These are phyloP conservation scores for Glycine tomentella DNA, from an alignment of 306 rosid species.

Conservation along the genomic window DNA sequence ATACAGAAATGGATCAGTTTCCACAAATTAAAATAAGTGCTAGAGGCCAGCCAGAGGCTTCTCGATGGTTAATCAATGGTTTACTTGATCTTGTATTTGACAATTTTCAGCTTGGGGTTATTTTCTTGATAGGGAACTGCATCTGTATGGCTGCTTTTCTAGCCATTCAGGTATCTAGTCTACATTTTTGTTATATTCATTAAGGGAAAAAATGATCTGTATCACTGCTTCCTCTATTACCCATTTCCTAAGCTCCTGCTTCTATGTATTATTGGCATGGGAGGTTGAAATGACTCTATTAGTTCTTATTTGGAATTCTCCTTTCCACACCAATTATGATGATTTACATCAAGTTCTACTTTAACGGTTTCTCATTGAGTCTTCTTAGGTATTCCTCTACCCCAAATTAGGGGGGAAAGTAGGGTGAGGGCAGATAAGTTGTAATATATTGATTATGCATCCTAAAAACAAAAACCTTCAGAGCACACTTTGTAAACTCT, in stretches of 20 bases:
- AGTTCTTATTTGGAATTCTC: not conserved
- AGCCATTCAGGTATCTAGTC: slow-evolving; percentile 74
- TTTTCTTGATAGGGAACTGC: slow-evolving; percentile 92
- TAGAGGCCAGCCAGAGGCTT: too few species aligned
- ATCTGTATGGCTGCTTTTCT: slow-evolving; percentile 94
- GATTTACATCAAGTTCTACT: not conserved
- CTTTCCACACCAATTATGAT: not conserved
- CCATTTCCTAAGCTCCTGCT: slow-evolving; percentile 3
- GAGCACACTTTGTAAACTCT: too few species aligned
- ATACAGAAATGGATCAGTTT: not conserved
- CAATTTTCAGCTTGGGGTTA: slow-evolving; percentile 80
- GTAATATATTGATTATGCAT: too few species aligned
- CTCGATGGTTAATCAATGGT: slow-evolving; percentile 7
- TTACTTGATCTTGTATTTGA: slow-evolving; percentile 67
- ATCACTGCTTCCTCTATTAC: not conserved
- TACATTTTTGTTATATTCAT: too few species aligned
- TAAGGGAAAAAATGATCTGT: not conserved
- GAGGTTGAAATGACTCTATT: not conserved
- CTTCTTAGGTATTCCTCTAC: not conserved
- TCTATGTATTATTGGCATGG: not conserved
- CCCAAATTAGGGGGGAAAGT: not conserved
- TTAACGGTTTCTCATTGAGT: not conserved
- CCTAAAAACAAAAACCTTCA: too few species aligned
- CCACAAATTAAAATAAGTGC: too few species aligned
- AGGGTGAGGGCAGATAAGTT: not conserved